Base-by-base conservation (phyloP, 2,329 filamentous ascomycete genomes). In the Hysterium pulicare region DNA sequence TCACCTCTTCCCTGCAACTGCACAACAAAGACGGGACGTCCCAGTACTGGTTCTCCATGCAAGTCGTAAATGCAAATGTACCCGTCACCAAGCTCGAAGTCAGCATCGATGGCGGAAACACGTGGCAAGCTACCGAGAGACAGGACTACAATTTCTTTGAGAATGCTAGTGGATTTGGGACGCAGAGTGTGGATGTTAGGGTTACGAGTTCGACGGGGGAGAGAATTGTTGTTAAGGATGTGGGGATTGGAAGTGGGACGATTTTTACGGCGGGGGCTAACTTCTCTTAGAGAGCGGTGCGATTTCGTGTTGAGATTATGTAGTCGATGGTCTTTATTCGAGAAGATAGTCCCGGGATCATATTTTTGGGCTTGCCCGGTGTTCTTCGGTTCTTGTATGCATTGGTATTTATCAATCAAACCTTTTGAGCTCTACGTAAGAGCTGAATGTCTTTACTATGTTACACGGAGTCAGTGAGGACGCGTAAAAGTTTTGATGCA, bases 21-120 rank as follows among this genome's bases (percentile, higher is more conserved):
- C 71, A 74, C 60, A 77, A 77, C 65, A 79, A 81, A 58, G 67
- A 70, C 17, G 74, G 74, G 19, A 71, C 73, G 3, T 75, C 72
- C 4, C 56, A 63, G 22, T 71, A 72, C 60, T 79, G 76, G 76
- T 80, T 81, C 66, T 72, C 71, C 36, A 81, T 82, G 72, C 82
- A 86, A 61, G 80, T 84, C 33, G 71, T 82, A 54, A 84, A 84
- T 63, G 67, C 77, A 54, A 82, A 82, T 58, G 70, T 77, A 46
- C 71, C 73, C 13, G 72, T 84, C 31, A 53, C 69, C 40, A 71
- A 67, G 48, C 70, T 85, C 19, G 80, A 84, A 51, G 80, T 84
- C 44, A 80, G 76, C 45, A 79, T 72, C 15, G 76, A 85, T 54
- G 72, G 76, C 9, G 81, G 81, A 15, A 71, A 53, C 40, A 78